These are phyloP conservation scores for Saturnispora mendoncae DNA, from an alignment of 805 yeast genomes.

Conservation along the genomic window DNA sequence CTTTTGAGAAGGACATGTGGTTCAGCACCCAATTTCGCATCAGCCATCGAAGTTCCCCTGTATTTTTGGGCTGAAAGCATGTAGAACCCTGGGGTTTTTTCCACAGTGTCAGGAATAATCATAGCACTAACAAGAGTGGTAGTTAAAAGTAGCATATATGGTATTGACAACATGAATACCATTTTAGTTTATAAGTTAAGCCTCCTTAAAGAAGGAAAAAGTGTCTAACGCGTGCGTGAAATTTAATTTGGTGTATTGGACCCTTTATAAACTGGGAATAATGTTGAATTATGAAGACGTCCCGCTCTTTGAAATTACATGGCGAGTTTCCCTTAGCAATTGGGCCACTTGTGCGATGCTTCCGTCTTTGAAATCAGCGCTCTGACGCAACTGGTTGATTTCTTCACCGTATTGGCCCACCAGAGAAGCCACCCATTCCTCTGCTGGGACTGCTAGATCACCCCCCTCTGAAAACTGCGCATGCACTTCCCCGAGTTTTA, in stretches of 20 bases:
- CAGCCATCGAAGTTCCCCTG: constrained; percentile 8
- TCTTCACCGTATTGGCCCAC: constrained; percentile 54
- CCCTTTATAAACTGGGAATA: no score
- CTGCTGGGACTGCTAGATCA: constrained; percentile 2
- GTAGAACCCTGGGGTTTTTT: constrained; percentile 11
- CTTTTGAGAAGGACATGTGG: constrained; percentile 22
- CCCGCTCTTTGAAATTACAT: no score
- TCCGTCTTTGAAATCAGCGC: constrained; percentile 46
- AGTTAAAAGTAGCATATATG: no score
- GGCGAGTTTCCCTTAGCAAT: no score
- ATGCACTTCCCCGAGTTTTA: constrained; percentile 1
- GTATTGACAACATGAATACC: no score
- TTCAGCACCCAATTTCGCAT: constrained; percentile 11
- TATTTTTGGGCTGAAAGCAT: constrained; percentile 18
- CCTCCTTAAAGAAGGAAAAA: no score
- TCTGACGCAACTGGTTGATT: constrained; percentile 47
- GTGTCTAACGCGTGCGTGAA: no score
- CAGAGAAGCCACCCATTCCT: constrained; percentile 27
- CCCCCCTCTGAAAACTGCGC: no score
- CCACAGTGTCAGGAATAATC: neutral
- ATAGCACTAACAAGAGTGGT: no score
- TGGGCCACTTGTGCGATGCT: constrained; percentile 19
- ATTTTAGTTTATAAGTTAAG: no score
- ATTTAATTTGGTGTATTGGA: no score
- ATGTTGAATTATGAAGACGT: constrained; percentile 2